Evolutionary conservation across 768 basidiomycete species (phyloP), one percentile per base, ranked within the genome.

Genomic region (Leccinum pellstonianum): DNA sequence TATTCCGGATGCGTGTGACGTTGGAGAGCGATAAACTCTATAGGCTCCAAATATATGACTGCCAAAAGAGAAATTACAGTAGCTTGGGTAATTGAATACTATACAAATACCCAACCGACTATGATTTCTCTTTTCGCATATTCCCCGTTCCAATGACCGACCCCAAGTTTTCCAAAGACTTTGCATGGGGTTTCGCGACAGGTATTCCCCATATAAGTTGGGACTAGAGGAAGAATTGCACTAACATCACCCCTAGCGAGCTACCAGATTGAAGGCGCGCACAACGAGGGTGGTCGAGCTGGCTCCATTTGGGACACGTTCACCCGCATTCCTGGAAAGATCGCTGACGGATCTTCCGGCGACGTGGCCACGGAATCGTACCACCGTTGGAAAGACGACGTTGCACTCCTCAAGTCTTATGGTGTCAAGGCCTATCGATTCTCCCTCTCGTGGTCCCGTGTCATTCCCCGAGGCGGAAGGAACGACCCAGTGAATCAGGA

Each of bases 281-380:
- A 80, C 35, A 72, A 81, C 55, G 78, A 76, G 9, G 87, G 83
- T 62, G 87, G 86, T 19, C 84, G 88, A 48, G 86, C 85, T 21
- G 83, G 83, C 66, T 87, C 86, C 8, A 85, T 90, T 63, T 92
- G 91, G 90, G 91, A 93, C 66, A 85, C 83, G 68, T 90, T 88
- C 73, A 79, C 86, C 25, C 81, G 82, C 52, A 72, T 76, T n/a
- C 87, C 88, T 0, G 88, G 87, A 33, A 88, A 87, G 77, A 90
- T 86, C 17, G 70, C 80, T 55, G 90, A 91, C 68, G 89, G 89
- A 3, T 72, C 79, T 51, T 79, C 85, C 69, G 89, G 88, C 9
- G 85, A 88, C 67, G 81, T 86, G 52, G 88, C 90, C 7, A 89
- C 88, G 51, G 84, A 89, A 72, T 89, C 88, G n/a, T 88, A 90